Base-by-base conservation (phyloP, 371 early-diverging fungal species). In the Umbelopsis sp. region DNA sequence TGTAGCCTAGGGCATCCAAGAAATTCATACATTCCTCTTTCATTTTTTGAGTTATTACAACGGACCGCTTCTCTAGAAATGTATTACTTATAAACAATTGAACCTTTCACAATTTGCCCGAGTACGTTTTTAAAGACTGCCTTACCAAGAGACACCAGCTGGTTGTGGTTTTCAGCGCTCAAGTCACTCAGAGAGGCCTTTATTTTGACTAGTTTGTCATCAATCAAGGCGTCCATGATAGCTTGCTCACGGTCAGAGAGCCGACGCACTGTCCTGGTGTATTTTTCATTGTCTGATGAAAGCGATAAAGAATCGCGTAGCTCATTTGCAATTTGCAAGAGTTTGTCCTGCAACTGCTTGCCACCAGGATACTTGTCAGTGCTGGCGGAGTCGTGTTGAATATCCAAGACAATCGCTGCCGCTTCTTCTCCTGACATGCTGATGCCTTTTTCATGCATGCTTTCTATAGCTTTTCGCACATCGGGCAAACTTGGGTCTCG, bases 21-120 rank as follows among this genome's bases (percentile, higher is more conserved):
- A 91, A 83, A 8, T 72, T 67, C 66, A 76, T 72, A 67, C 89
- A 88, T 12, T 89, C 83, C 1, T 73, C 71, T 6, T 81, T 68
- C 69, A 87, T 69, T 3, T 71, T 67, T 2, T 81, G 72, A 3
- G 89, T 88, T 32, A 92, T 77, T 0, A 80, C 71, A 32, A 84
- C 72, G 4, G 83, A 75, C 11, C 92, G 85, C 20, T 89, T 86
- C 38, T 80, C 83, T 72, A 41, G 41, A 41, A 12, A 10, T 7
- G 4, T 3, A 29, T 29, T 29, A 4, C 29, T 0, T 3, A 29
- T 29, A 29, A 29, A 29, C 29, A 29, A 1, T 29, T 0, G 29
- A 4, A 29, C 29, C 29, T 29, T 29, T 29, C 29, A 4, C 29
- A 29, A 29, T 29, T 29, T 29, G 3, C 29, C 29, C 29, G 4